Conservation (phyloP, 352 stramenopile genomes). For the Phytophthora quininea region DNA sequence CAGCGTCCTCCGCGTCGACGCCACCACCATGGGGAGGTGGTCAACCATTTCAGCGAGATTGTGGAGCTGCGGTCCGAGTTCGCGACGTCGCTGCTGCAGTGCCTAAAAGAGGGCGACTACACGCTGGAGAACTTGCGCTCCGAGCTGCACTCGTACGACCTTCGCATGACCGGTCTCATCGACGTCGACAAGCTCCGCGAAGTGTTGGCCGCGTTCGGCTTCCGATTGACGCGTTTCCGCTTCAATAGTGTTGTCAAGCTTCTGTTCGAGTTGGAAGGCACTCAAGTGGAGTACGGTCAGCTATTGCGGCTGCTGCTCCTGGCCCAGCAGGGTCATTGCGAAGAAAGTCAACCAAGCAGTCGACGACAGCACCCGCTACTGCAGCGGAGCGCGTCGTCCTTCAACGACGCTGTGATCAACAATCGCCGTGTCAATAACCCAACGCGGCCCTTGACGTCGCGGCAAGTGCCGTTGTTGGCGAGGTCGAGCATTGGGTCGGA, state of each 20-base stretch:
- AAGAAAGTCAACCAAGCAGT: background rate
- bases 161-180: constrained; percentile 21
- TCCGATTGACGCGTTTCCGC: constrained; percentile 42
- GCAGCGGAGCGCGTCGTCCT: background rate
- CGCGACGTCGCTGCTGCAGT: constrained; percentile 17
- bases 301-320: constrained; percentile 36
- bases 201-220: constrained; percentile 36
- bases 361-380: background rate
- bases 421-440: constrained; percentile 9
- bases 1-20: constrained; percentile 56
- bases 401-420: background rate
- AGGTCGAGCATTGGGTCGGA: constrained; percentile 27
- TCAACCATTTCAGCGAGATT: constrained; percentile 52
- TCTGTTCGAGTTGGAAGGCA: constrained; percentile 36
- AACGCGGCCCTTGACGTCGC: background rate
- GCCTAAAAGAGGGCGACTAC: constrained; percentile 1
- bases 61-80: constrained; percentile 47
- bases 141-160: constrained; percentile 22
- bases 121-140: constrained; percentile 27
- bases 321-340: constrained; percentile 1
- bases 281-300: constrained; percentile 40
- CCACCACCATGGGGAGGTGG: constrained; percentile 48
- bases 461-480: constrained; percentile 29
- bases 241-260: constrained; percentile 54
- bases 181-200: constrained; percentile 37